A percentile compares a stretch with the other conserved stretches of the same genome.
phyloP scores from a whole-genome alignment of 148 eudicot species.

The Amaranthus cruentus region DNA sequence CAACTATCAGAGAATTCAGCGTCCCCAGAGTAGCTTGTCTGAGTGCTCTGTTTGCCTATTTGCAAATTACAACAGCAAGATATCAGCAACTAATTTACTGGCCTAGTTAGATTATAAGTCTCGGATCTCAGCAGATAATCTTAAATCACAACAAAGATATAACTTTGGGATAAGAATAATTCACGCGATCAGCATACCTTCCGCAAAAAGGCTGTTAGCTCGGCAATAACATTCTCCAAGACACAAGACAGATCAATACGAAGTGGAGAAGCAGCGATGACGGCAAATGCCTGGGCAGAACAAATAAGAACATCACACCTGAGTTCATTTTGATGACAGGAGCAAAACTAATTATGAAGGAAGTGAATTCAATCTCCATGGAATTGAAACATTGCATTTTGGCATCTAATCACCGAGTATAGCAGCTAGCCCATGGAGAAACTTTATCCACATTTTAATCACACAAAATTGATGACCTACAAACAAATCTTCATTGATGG shows the following conservation, averaged over 20 bases:
- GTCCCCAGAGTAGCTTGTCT: slow-evolving; percentile 96
- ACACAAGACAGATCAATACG: slow-evolving; percentile 78
- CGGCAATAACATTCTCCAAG: slow-evolving; percentile 76
- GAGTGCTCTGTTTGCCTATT: slow-evolving; percentile 88
- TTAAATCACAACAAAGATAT: not conserved
- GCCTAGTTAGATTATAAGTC: not conserved
- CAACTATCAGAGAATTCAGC: slow-evolving; percentile 76
- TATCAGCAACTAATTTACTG: slow-evolving; percentile 6
- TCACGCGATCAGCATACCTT: slow-evolving; percentile 48
- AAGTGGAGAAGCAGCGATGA: slow-evolving; percentile 88
- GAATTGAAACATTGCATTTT: not conserved
- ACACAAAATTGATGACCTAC: not conserved
- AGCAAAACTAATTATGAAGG: not conserved
- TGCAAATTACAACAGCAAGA: slow-evolving; percentile 12
- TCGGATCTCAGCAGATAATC: not conserved
- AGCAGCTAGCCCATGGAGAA: not conserved
- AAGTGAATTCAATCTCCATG: not conserved
- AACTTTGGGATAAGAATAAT: not conserved
- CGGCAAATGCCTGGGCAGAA: slow-evolving; percentile 78
- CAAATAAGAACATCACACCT: slow-evolving; percentile 8
- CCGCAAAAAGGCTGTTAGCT: slow-evolving; percentile 84
- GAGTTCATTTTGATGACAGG: not conserved
- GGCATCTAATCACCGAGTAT: not conserved
- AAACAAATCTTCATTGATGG: not conserved
- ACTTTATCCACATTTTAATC: not conserved